Evolutionary conservation across 1,139 yeast species (phyloP).

Genomic region (Protomyces arabidopsidicola): DNA sequence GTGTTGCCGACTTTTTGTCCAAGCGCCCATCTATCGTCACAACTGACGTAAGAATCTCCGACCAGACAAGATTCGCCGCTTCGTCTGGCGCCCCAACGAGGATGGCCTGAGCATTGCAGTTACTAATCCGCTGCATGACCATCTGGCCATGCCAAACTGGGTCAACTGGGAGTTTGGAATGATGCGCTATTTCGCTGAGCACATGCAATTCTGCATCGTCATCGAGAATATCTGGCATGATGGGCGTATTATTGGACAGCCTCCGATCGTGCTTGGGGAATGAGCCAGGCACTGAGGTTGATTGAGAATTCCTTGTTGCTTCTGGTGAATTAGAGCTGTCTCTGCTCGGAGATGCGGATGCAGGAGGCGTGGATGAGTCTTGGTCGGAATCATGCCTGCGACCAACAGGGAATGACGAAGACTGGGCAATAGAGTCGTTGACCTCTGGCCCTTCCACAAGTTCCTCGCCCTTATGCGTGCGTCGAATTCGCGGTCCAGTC

Average conservation of each 20-base stretch:
- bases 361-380: not conserved
- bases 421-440: not conserved
- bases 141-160: slow-evolving; percentile 54
- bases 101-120: slow-evolving; percentile 47
- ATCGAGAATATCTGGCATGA: not conserved
- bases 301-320: not conserved
- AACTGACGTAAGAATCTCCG: slow-evolving; percentile 29
- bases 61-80: slow-evolving; percentile 32
- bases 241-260: not conserved
- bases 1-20: slow-evolving; percentile 51
- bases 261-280: not conserved
- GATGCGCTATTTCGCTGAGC: not conserved
- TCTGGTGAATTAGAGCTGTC: not conserved
- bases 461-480: slow-evolving; percentile 86
- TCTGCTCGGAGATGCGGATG: not conserved
- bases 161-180: not conserved
- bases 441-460: slow-evolving; percentile 48
- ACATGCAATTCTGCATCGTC: not conserved
- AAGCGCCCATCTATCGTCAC: slow-evolving; percentile 61
- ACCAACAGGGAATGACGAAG: not conserved
- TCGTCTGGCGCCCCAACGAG: slow-evolving; percentile 45
- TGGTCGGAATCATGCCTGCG: not conserved
- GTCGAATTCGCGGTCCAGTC: slow-evolving; percentile 57
- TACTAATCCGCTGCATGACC: slow-evolving; percentile 53
- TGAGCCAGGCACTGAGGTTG: not conserved